A percentile compares a stretch with the other conserved stretches of the same genome.
phyloP scores from a whole-genome alignment of 2,329 filamentous ascomycete genomes.

The Fusarium scirpi region DNA sequence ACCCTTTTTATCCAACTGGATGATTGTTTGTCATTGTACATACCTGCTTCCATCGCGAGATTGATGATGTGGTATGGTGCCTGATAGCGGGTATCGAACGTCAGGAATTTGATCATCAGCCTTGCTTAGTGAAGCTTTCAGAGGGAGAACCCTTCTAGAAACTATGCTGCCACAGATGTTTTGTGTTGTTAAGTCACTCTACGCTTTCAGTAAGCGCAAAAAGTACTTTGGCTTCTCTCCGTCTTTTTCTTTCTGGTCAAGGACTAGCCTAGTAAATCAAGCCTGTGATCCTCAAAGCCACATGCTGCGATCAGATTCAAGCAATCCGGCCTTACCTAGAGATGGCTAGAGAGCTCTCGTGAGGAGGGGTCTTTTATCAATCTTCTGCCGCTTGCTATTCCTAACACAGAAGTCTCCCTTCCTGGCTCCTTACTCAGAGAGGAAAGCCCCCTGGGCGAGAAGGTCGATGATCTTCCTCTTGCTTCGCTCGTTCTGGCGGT shows the following conservation, averaged over 20 bases:
- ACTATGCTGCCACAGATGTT: constrained; percentile 16
- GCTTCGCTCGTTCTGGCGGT: constrained; percentile 38
- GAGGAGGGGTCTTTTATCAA: constrained; percentile 37
- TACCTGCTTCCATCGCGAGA: neutral
- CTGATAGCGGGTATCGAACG: constrained; percentile 4
- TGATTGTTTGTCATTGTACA: constrained; percentile 41
- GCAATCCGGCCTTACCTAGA: constrained; percentile 31
- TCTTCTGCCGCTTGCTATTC: constrained; percentile 42
- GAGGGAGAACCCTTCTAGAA: constrained; percentile 39
- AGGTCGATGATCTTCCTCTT: constrained; percentile 37
- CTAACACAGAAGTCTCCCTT: constrained; percentile 32
- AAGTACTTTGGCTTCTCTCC: constrained; percentile 15
- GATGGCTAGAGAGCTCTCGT: constrained; percentile 34
- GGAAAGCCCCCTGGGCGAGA: constrained; percentile 31
- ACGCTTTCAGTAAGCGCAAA: neutral
- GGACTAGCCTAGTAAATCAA: constrained; percentile 41
- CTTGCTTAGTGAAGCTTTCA: constrained; percentile 16
- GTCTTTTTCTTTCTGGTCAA: neutral
- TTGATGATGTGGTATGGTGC: neutral
- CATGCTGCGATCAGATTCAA: constrained; percentile 48
- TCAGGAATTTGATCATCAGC: constrained; percentile 23
- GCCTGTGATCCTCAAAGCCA: constrained; percentile 47
- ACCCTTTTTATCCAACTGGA: constrained; percentile 40
- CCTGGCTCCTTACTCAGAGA: constrained; percentile 22
- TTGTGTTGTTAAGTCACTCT: constrained; percentile 16